Conservation (phyloP, 345 rosid genomes). For the Lepidium aucheri region DNA sequence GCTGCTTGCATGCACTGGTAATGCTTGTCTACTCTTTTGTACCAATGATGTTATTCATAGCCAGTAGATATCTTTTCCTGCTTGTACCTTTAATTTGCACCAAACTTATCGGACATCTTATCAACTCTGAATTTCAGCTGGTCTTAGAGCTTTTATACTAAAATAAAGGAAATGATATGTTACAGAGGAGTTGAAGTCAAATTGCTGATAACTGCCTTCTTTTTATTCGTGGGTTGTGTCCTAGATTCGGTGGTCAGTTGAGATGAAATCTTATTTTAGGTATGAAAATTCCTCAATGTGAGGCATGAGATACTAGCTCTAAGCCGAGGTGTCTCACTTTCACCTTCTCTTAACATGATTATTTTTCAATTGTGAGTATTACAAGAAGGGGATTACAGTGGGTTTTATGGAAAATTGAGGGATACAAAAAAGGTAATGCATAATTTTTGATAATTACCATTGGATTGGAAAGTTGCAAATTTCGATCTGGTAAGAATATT, state of each 20-base stretch:
- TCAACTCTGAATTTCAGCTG: background rate
- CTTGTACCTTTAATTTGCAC: slow-evolving; percentile 13
- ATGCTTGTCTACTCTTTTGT: background rate
- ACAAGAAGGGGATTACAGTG: slow-evolving; percentile 71
- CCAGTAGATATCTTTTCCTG: background rate
- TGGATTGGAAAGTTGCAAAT: slow-evolving; percentile 6
- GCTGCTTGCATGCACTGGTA: slow-evolving; percentile 55
- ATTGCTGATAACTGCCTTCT: background rate
- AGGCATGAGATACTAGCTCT: background rate
- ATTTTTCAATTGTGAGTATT: slow-evolving; percentile 67
- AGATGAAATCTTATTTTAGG: background rate
- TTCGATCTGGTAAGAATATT: background rate
- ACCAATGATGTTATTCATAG: slow-evolving; percentile 4
- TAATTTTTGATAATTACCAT: slow-evolving; percentile 6
- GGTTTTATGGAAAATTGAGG: slow-evolving; percentile 51
- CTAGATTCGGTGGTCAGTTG: background rate
- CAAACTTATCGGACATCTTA: background rate
- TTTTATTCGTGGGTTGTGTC: background rate
- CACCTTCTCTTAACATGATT: slow-evolving; percentile 8
- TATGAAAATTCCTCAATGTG: background rate
- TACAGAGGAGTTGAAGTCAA: slow-evolving; percentile 2
- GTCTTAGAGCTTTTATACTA: background rate
- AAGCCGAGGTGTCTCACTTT: background rate
- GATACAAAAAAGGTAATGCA: slow-evolving; percentile 64
- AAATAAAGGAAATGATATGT: background rate